Conservation (phyloP, 2,329 filamentous ascomycete species). For the Nigrograna mackinnonii region DNA sequence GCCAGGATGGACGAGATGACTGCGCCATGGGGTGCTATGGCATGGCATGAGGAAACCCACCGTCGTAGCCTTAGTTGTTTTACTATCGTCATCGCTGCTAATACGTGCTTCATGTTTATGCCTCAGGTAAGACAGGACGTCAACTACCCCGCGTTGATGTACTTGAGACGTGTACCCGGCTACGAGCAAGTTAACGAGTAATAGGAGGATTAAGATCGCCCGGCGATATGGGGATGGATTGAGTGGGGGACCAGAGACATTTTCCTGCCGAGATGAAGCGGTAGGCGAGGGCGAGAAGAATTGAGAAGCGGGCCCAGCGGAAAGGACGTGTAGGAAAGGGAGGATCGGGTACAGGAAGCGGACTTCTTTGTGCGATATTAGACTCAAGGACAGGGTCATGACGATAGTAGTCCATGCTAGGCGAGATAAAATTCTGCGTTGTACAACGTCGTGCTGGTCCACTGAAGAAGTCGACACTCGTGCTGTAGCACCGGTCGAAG, state of each 20-base stretch:
- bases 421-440: slow-evolving; percentile 20
- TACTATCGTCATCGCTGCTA: background rate
- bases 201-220: slow-evolving; percentile 53
- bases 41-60: slow-evolving; percentile 91
- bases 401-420: slow-evolving; percentile 53
- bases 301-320: slow-evolving; percentile 66
- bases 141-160: slow-evolving; percentile 77
- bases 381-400: slow-evolving; percentile 68
- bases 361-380: slow-evolving; percentile 94
- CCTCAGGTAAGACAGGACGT: slow-evolving; percentile 77
- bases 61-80: slow-evolving; percentile 43
- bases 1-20: slow-evolving; percentile 75
- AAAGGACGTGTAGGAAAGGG: slow-evolving; percentile 80
- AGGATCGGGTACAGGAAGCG: slow-evolving; percentile 95
- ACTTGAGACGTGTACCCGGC: slow-evolving; percentile 73
- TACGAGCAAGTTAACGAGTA: slow-evolving; percentile 71
- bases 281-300: slow-evolving; percentile 60
- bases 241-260: background rate
- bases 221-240: slow-evolving; percentile 45
- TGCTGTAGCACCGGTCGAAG: background rate
- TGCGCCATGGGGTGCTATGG: slow-evolving; percentile 94
- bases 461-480: background rate
- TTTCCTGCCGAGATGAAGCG: background rate
- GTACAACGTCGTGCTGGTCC: slow-evolving; percentile 1
- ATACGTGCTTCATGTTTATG: slow-evolving; percentile 63